Percentiles rank a stretch among this genome's conserved stretches.
These are phyloP conservation scores for Paraphoma chrysanthemicola DNA, from an alignment of 2,329 filamentous ascomycete genomes.

Conservation along the genomic window DNA sequence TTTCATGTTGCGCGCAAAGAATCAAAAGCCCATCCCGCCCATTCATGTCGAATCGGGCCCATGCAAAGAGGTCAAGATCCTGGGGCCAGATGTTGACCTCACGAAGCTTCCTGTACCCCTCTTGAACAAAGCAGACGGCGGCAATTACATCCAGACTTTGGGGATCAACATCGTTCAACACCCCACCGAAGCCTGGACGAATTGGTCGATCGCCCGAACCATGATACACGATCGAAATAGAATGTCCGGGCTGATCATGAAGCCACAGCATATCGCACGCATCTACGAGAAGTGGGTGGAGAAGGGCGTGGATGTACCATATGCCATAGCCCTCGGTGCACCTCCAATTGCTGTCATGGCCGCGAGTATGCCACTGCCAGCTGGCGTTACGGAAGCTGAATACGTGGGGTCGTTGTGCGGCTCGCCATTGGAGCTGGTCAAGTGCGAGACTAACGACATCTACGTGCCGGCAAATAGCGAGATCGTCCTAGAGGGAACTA, in stretches of 20 bases:
- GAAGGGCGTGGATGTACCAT: constrained; percentile 52
- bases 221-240: constrained; percentile 57
- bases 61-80: constrained; percentile 8
- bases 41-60: constrained; percentile 3
- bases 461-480: constrained; percentile 59
- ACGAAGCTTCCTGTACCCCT: constrained; percentile 47
- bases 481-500: constrained; percentile 59
- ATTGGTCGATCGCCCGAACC: constrained; percentile 55
- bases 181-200: constrained; percentile 58
- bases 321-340: constrained; percentile 56
- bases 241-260: constrained; percentile 52
- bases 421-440: constrained; percentile 55
- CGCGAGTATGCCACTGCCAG: constrained; percentile 43
- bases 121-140: constrained; percentile 54
- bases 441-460: constrained; percentile 60
- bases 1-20: no score
- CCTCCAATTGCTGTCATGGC: constrained; percentile 60
- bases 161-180: constrained; percentile 57
- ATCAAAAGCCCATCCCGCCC: no score
- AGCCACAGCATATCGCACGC: constrained; percentile 56
- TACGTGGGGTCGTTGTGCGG: constrained; percentile 59
- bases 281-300: constrained; percentile 58
- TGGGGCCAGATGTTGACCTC: constrained; percentile 53
- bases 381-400: constrained; percentile 56
- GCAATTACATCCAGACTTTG: constrained; percentile 60